These are phyloP conservation scores for Coffea canephora DNA, from an alignment of 257 asterid genomes.

Conservation along the genomic window DNA sequence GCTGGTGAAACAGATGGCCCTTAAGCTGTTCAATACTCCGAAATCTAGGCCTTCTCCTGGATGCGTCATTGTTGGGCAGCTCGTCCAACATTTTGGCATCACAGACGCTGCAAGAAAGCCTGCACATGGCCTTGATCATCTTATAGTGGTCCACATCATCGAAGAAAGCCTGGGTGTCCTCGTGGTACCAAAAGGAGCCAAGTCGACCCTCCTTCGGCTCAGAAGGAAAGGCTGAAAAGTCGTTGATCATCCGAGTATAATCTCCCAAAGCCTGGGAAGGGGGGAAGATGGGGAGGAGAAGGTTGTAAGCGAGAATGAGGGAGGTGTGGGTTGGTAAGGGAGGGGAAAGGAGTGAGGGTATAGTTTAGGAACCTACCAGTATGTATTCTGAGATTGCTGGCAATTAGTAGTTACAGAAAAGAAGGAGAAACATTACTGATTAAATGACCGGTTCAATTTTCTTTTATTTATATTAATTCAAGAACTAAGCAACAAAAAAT, in stretches of 20 bases:
- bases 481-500: too few species aligned
- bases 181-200: slow-evolving; percentile 87
- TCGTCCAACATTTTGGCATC: slow-evolving; percentile 50
- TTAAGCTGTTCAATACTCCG: slow-evolving; percentile 88
- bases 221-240: slow-evolving; percentile 64
- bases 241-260: slow-evolving; percentile 62
- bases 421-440: too few species aligned
- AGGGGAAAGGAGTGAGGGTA: too few species aligned
- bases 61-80: slow-evolving; percentile 37
- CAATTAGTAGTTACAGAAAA: too few species aligned
- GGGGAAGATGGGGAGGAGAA: not conserved
- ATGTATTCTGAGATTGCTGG: too few species aligned
- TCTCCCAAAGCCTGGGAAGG: slow-evolving; percentile 72
- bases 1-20: slow-evolving; percentile 84
- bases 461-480: too few species aligned
- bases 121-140: slow-evolving; percentile 98
- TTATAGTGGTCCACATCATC: slow-evolving; percentile 92
- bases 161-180: slow-evolving; percentile 80
- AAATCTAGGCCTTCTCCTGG: slow-evolving; percentile 59
- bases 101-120: slow-evolving; percentile 87
- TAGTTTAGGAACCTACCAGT: too few species aligned
- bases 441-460: too few species aligned
- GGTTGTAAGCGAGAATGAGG: too few species aligned
- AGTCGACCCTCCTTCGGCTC: slow-evolving; percentile 73
- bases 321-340: too few species aligned